Percentiles rank a stretch among this genome's conserved stretches.
Evolutionary conservation across 1,139 yeast species (phyloP).

Genomic region (Candida mesenterica): DNA sequence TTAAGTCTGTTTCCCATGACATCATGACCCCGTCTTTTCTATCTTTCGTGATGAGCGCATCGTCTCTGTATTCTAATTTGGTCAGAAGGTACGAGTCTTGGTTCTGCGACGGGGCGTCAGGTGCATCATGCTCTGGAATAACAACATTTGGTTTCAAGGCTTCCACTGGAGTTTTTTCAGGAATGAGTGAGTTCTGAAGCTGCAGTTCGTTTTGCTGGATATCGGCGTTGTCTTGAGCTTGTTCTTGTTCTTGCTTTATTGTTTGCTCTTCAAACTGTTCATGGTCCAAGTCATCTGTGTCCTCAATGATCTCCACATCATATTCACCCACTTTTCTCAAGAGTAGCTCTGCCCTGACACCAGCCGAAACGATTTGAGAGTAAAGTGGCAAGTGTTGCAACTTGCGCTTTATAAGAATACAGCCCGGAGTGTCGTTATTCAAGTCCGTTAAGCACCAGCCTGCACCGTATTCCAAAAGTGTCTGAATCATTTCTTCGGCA

Average conservation of each 20-base stretch:
- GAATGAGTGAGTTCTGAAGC: constrained; percentile 1
- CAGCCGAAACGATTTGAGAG: constrained; percentile 71
- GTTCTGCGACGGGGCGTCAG: constrained; percentile 59
- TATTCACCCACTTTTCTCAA: constrained; percentile 69
- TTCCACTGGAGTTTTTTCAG: background rate
- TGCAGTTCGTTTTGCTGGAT: constrained; percentile 6
- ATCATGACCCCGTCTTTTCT: constrained; percentile 93
- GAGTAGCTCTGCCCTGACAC: constrained; percentile 84
- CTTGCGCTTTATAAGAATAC: constrained; percentile 55
- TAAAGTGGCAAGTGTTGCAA: constrained; percentile 45
- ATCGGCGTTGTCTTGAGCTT: constrained; percentile 4
- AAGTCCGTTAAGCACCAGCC: constrained; percentile 81
- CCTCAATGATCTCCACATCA: constrained; percentile 42
- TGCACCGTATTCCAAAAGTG: constrained; percentile 80
- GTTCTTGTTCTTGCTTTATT: constrained; percentile 11
- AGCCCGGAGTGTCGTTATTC: constrained; percentile 74
- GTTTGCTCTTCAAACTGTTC: constrained; percentile 14
- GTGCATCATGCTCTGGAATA: constrained; percentile 11
- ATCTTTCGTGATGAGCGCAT: constrained; percentile 68
- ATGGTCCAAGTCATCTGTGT: constrained; percentile 26
- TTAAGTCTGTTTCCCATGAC: constrained; percentile 89
- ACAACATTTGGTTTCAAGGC: background rate
- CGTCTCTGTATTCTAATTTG: constrained; percentile 66
- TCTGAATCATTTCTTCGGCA: constrained; percentile 56
- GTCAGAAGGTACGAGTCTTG: constrained; percentile 67